A percentile compares a stretch with the other conserved stretches of the same genome.
These are phyloP conservation scores for Penicillium turbatum DNA, from an alignment of 495 filamentous ascomycete genomes.

Conservation along the genomic window DNA sequence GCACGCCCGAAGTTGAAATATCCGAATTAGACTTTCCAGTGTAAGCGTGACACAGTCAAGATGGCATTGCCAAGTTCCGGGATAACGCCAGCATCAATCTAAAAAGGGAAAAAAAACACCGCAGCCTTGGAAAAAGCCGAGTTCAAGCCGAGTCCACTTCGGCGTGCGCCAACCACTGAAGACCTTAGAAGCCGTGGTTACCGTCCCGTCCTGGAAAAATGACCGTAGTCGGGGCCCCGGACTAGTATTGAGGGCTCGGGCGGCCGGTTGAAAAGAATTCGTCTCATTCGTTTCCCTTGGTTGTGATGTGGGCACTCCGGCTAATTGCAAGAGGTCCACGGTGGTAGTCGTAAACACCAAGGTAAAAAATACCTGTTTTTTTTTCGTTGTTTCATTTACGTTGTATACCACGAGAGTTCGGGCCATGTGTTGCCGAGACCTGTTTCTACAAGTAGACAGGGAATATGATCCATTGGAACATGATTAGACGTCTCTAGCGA, in stretches of 20 bases:
- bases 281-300: constrained; percentile 5
- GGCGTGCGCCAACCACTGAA: constrained; percentile 17
- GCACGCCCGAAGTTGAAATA: too few species aligned
- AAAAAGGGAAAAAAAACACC: background rate
- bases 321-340: background rate
- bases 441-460: background rate
- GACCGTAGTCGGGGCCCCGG: constrained; percentile 24
- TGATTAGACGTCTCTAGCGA: background rate
- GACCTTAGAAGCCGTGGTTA: constrained; percentile 6
- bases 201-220: constrained; percentile 21
- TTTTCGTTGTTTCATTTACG: background rate
- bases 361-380: background rate
- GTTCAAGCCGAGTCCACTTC: constrained; percentile 19
- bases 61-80: too few species aligned
- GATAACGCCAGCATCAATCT: too few species aligned
- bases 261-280: constrained; percentile 1
- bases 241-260: constrained; percentile 11
- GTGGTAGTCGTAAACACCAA: background rate
- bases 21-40: too few species aligned
- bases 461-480: background rate
- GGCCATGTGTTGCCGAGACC: background rate
- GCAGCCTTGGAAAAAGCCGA: background rate
- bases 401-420: constrained; percentile 1
- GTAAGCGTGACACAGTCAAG: too few species aligned
- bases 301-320: background rate